Evolutionary conservation across 2,329 filamentous ascomycete species (phyloP), one percentile per base, ranked within the genome.

Genomic region (Hypoxylon sp.): DNA sequence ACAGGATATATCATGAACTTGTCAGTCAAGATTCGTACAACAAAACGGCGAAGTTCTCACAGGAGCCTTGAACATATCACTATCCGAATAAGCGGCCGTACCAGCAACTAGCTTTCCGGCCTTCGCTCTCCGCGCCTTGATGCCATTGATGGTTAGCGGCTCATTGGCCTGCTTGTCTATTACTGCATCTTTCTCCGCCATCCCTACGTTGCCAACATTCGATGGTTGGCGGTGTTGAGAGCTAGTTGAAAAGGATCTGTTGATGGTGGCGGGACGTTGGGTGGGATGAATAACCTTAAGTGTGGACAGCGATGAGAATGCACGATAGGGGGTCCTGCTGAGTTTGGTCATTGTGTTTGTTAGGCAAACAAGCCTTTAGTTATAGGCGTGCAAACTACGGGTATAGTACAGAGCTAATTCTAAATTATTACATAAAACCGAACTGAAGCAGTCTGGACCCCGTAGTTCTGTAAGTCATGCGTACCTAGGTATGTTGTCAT

Each of bases 41-140:
- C 47, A 37, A 48, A 69, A 71, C 10, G 33, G 3, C 4, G 39
- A n/a, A 39, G 9, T 19, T 77, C 87, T 74, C 80, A 92, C 90
- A 60, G 88, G 85, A 58, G 89, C 89, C 81, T 96, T 96, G 81
- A 97, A 98, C 84, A 92, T 90, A 74, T 94, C 91, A 79, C 92
- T 93, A 79, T 91, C 90, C 2, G 92, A 91, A 55, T 87, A 86
- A 9, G 94, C 92, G 33, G 94, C 95, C 51, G 93, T 87, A 39
- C 92, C 92, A 17, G 90, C 92, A 70, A 92, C 85, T 42, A 96
- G 84, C 75, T 88, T 90, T 2, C 91, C 91, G n/a, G 88, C 87
- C 75, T 91, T 92, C 68, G 86, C 87, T 53, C 95, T 88, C 73
- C 91, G 85, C 42, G 87, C 88, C 59, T 87, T 80, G 63, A 97